Percentiles rank a stretch among this genome's conserved stretches.
Evolutionary conservation across 2,329 filamentous ascomycete species (phyloP).

Genomic region (Nothophoma quercina): DNA sequence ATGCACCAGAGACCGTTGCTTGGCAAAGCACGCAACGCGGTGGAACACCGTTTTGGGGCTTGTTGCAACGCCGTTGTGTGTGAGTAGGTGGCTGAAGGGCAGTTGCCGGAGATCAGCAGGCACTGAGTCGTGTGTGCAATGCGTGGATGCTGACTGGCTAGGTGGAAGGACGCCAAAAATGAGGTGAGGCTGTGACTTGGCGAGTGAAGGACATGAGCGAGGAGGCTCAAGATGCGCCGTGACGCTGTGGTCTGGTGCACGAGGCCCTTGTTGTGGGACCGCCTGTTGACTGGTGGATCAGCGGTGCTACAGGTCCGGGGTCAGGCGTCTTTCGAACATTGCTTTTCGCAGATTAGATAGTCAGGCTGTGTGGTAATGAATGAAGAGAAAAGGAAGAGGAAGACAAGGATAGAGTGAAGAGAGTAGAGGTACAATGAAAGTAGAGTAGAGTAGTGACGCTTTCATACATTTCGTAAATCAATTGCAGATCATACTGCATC

Average conservation of each 20-base stretch:
- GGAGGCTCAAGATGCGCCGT: constrained; percentile 4
- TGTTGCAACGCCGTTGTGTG: not conserved
- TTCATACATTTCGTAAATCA: constrained; percentile 19
- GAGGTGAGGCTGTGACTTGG: not conserved
- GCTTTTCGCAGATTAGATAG: not conserved
- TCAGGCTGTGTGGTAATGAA: not conserved
- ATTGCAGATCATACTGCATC: constrained; percentile 15
- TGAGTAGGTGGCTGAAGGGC: constrained; percentile 13
- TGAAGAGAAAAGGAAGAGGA: not conserved
- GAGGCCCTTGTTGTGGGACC: constrained; percentile 5
- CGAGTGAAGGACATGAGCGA: constrained; percentile 15
- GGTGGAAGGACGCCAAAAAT: not conserved
- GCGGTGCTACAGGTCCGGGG: constrained; percentile 1
- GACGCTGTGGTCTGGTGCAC: constrained; percentile 10
- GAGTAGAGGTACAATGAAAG: not conserved
- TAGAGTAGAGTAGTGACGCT: constrained; percentile 15
- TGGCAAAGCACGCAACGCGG: constrained; percentile 5
- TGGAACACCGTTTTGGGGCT: not conserved
- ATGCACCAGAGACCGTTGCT: constrained; percentile 1
- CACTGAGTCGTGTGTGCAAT: not conserved
- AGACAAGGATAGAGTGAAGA: not conserved
- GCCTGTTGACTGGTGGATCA: constrained; percentile 4
- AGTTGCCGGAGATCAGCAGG: constrained; percentile 9
- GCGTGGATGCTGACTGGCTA: constrained; percentile 7
- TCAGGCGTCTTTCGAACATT: not conserved